A percentile compares a stretch with the other conserved stretches of the same genome.
phyloP scores from a whole-genome alignment of 2,329 filamentous ascomycete genomes.

The Fusarium pseudoanthophilum region DNA sequence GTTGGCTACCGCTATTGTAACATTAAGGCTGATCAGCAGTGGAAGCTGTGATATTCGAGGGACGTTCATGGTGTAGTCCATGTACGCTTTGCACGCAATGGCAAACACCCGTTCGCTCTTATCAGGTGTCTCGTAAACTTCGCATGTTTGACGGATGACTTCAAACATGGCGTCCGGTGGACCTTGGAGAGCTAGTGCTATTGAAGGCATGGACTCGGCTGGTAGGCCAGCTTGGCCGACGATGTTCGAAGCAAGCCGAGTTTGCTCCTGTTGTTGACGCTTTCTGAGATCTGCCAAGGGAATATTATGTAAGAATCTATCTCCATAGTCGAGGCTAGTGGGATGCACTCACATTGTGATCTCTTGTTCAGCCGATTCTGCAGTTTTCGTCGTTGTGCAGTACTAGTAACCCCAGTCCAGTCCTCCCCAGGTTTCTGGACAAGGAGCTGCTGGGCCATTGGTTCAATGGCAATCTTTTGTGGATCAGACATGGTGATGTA shows the following conservation, averaged over 20 bases:
- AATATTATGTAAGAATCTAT: fast-evolving
- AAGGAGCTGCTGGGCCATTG: conserved; percentile 11
- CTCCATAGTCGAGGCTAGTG: fast-evolving
- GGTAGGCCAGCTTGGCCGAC: neutral
- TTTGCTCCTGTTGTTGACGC: neutral
- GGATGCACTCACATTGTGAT: neutral
- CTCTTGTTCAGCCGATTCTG: conserved; percentile 26
- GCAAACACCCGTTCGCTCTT: neutral
- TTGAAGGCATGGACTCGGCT: neutral
- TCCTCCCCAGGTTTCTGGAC: conserved; percentile 10
- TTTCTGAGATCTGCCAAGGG: neutral
- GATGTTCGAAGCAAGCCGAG: neutral
- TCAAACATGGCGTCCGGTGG: neutral
- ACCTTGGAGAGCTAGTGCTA: neutral
- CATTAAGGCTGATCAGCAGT: conserved; percentile 14
- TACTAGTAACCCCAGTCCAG: conserved; percentile 18
- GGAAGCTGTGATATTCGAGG: conserved; percentile 14
- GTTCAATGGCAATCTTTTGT: conserved; percentile 11
- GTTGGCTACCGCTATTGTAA: conserved; percentile 12
- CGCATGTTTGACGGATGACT: neutral
- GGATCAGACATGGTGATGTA: neutral
- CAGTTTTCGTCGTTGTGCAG: conserved; percentile 16
- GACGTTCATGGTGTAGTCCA: conserved; percentile 15
- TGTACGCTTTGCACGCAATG: conserved; percentile 5
- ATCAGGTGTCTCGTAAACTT: neutral